A percentile compares a stretch with the other conserved stretches of the same genome.
These are phyloP conservation scores for Obba rivulosa DNA, from an alignment of 768 basidiomycete species.

Conservation along the genomic window DNA sequence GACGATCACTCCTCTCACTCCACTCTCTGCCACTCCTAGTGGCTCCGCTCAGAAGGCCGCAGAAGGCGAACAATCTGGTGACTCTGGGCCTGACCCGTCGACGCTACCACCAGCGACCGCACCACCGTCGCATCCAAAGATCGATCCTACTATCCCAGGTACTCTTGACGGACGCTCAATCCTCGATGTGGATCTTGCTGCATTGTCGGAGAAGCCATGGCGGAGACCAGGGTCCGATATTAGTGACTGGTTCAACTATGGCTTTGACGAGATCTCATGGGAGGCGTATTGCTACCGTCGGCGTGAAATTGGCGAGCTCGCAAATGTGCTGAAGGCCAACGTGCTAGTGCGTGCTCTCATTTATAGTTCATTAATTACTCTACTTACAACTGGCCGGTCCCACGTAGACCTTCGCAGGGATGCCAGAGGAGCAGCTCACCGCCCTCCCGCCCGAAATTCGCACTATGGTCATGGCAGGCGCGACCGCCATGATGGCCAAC, in stretches of 20 bases:
- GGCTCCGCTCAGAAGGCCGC: constrained; percentile 16
- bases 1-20: constrained; percentile 15
- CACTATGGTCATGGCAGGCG: constrained; percentile 83
- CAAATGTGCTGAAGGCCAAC: constrained; percentile 74
- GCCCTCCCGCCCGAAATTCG: constrained; percentile 77
- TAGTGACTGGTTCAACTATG: constrained; percentile 99
- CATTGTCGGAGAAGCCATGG: constrained; percentile 84
- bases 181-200: constrained; percentile 75
- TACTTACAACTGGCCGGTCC: background rate
- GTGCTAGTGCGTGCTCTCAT: constrained; percentile 56
- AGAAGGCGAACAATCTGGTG: constrained; percentile 14
- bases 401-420: constrained; percentile 68
- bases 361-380: constrained; percentile 6
- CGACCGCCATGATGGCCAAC: constrained; percentile 70
- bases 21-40: constrained; percentile 13
- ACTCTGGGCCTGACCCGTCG: constrained; percentile 50
- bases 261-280: constrained; percentile 97
- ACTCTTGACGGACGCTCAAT: constrained; percentile 72
- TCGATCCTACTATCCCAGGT: constrained; percentile 65
- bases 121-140: constrained; percentile 73
- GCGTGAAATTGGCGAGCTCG: constrained; percentile 74
- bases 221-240: constrained; percentile 86
- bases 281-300: constrained; percentile 86
- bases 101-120: constrained; percentile 63
- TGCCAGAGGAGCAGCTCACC: constrained; percentile 77